Evolutionary conservation across 768 basidiomycete genomes (phyloP), one percentile per base, ranked within the genome.

Genomic region (Hericium erinaceus): DNA sequence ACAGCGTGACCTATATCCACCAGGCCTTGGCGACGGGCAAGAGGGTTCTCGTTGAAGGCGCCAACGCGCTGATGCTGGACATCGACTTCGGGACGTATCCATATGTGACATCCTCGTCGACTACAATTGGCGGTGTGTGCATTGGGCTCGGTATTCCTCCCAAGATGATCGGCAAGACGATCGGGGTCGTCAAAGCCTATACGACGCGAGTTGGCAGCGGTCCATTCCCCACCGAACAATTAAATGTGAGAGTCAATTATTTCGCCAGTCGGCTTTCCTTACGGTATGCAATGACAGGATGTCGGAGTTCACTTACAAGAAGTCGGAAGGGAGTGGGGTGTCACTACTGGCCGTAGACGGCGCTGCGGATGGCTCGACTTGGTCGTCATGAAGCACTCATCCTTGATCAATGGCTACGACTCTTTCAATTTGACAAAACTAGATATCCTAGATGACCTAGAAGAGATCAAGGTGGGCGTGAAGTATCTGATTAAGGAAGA

Each of bases 161-260:
- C 6, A 86, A 86, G 73, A 73, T 80, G 62, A 85, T 99, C 61
- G 90, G 89, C n/a, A 82, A 83, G 51, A 78, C 85, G 24, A 87
- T 95, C 63, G 97, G 97, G 49, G 97, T 99, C 58, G 77, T 98
- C 68, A 99, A 98, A 72, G 97, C 97, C 0, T 99, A 99, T 71
- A 98, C 97, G 16, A 98, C 97, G 1, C 83, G 97, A 26, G 97
- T 99, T 22, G 97, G 97, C n/a, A 92, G 93, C 40, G 97, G 97
- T 0, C 97, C 97, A 3, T 98, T 99, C 80, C 94, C 97, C 8
- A 92, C 91, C 0, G 97, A 99, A 71, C 91, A 93, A 69, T 80
- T 97, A 57, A 88, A 94, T 71, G 89, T 92, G 52, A 57, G 84
- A 9, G 16, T 48, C 22, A 58, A 20, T 54, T 1, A 53, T 46